These are phyloP conservation scores for Aspergillus egyptiacus DNA, from an alignment of 495 filamentous ascomycete genomes.

Conservation along the genomic window DNA sequence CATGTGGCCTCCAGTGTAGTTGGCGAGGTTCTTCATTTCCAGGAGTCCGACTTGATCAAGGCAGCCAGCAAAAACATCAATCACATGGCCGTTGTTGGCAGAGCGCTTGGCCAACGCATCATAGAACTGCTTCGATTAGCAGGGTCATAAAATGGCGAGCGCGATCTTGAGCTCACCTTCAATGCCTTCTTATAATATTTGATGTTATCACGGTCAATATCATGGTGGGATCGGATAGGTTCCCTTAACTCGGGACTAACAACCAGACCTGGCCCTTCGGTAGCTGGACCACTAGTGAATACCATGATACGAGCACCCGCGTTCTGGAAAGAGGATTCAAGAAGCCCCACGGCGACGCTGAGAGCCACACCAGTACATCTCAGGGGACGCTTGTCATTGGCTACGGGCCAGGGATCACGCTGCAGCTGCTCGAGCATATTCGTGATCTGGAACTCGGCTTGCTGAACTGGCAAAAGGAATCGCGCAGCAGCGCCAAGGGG, in stretches of 20 bases:
- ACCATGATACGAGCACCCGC: slow-evolving; percentile 94
- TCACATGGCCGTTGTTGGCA: slow-evolving; percentile 92
- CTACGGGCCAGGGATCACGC: slow-evolving; percentile 96
- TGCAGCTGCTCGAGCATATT: slow-evolving; percentile 95
- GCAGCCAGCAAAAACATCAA: slow-evolving; percentile 98
- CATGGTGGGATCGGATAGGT: slow-evolving; percentile 96
- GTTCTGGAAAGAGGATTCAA: slow-evolving; percentile 95
- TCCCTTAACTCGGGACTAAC: slow-evolving; percentile 96
- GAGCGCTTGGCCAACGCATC: slow-evolving; percentile 93
- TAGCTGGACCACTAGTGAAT: slow-evolving; percentile 91
- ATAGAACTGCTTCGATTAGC: slow-evolving; percentile 68
- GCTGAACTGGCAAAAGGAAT: slow-evolving; percentile 90
- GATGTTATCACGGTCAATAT: slow-evolving; percentile 97
- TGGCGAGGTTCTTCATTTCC: slow-evolving; percentile 97
- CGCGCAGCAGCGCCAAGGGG: slow-evolving; percentile 77
- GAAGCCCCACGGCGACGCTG: slow-evolving; percentile 85
- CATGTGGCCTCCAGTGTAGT: slow-evolving; percentile 97
- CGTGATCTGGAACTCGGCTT: slow-evolving; percentile 97
- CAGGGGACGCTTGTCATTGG: slow-evolving; percentile 85
- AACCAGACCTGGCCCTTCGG: slow-evolving; percentile 94
- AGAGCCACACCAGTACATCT: slow-evolving; percentile 95
- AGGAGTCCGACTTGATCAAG: slow-evolving; percentile 96
- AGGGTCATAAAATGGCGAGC: neutral
- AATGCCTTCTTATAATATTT: slow-evolving; percentile 99
- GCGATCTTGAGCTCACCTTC: slow-evolving; percentile 55